Conservation (phyloP, 1,139 yeast species). For the Chernovozyma sophiae-reginae region DNA sequence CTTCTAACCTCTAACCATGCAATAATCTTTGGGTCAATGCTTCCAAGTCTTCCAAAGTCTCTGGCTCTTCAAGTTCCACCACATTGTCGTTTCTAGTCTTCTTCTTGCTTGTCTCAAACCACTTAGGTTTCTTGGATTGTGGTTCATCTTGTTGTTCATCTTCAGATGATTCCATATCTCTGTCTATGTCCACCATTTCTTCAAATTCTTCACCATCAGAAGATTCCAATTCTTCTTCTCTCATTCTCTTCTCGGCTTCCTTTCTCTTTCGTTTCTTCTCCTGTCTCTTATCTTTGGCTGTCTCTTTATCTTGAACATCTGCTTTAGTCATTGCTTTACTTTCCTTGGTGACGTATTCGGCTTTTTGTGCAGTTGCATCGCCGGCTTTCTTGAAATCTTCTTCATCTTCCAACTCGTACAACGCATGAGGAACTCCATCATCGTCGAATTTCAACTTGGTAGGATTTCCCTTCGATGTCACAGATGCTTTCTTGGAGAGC, state of each 20-base stretch:
- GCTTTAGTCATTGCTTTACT: slow-evolving; percentile 61
- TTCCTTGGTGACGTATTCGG: slow-evolving; percentile 64
- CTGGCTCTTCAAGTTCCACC: slow-evolving; percentile 81
- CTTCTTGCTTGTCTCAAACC: slow-evolving; percentile 43
- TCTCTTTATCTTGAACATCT: slow-evolving; percentile 72
- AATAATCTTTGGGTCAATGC: slow-evolving; percentile 74
- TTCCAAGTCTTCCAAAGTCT: slow-evolving; percentile 89
- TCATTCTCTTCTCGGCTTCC: slow-evolving; percentile 60
- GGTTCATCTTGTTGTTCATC: slow-evolving; percentile 40
- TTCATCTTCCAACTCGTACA: slow-evolving; percentile 88
- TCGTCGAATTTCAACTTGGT: slow-evolving; percentile 86
- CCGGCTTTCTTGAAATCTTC: slow-evolving; percentile 80
- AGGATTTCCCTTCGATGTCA: slow-evolving; percentile 63
- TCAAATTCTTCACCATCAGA: slow-evolving; percentile 20
- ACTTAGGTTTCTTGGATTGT: slow-evolving; percentile 52
- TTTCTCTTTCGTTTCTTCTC: slow-evolving; percentile 89
- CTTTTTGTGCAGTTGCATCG: slow-evolving; percentile 65
- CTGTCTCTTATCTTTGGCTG: slow-evolving; percentile 77
- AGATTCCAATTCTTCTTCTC: slow-evolving; percentile 40
- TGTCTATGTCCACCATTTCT: slow-evolving; percentile 38
- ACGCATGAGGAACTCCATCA: slow-evolving; percentile 86
- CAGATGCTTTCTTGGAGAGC: slow-evolving; percentile 75
- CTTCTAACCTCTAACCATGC: slow-evolving; percentile 5
- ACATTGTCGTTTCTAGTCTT: slow-evolving; percentile 30
- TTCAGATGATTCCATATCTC: slow-evolving; percentile 40